Conservation (phyloP, 331 rosid species). For the Acacia concinna region DNA sequence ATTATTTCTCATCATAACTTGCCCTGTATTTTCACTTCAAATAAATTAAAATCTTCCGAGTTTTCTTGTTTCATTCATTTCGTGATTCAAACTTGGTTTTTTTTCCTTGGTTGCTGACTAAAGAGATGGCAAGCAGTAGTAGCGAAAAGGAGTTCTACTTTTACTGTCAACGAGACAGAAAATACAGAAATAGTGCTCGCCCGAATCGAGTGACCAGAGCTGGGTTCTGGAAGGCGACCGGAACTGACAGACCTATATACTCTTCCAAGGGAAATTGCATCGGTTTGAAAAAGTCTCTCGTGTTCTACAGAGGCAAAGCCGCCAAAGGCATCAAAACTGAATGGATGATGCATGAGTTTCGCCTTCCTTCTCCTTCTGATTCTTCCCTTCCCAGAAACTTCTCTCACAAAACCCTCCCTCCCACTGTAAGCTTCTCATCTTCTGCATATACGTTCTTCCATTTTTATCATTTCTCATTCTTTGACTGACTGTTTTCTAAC, state of each 20-base stretch:
- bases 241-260: constrained; percentile 79
- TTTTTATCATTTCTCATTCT: not conserved
- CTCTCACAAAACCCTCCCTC: constrained; percentile 52
- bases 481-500: not conserved
- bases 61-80: not conserved
- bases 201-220: constrained; percentile 82
- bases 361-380: constrained; percentile 53
- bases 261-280: constrained; percentile 74
- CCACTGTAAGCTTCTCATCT: constrained; percentile 45
- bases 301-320: constrained; percentile 80
- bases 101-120: not conserved
- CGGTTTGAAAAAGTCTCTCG: constrained; percentile 89
- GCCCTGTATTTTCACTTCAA: not conserved
- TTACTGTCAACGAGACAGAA: constrained; percentile 82
- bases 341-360: constrained; percentile 97
- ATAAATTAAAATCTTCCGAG: not conserved
- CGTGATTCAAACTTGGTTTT: not conserved
- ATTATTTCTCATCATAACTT: not conserved
- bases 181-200: constrained; percentile 74
- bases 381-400: constrained; percentile 44
- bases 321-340: constrained; percentile 82
- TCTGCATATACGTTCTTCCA: not conserved
- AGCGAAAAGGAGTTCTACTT: constrained; percentile 88
- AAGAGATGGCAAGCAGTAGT: constrained; percentile 57
- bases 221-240: constrained; percentile 97